phyloP scores from a whole-genome alignment of 306 rosid species.

The Sicyos baderoa region DNA sequence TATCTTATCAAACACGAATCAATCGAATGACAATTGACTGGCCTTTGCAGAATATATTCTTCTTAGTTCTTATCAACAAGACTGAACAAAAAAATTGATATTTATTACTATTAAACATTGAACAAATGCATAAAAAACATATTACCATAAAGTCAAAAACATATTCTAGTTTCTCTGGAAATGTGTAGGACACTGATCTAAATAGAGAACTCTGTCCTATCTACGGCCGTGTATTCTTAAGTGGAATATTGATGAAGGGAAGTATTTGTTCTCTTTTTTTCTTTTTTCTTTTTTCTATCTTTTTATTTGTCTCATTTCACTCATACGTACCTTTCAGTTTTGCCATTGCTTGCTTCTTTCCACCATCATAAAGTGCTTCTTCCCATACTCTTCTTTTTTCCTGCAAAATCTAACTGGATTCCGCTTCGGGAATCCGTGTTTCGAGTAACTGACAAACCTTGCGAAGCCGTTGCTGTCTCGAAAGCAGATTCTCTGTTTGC shows the following conservation, averaged over 20 bases:
- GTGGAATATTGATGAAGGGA: neutral
- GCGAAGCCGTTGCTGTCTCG: neutral
- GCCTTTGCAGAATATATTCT: too few relatives aligned
- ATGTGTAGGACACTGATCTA: slow-evolving; percentile 17
- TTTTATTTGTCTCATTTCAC: neutral
- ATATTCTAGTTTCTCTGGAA: slow-evolving; percentile 4
- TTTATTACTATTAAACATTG: slow-evolving; percentile 11
- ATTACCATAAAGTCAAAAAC: neutral
- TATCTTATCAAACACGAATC: too few relatives aligned
- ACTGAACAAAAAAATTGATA: neutral
- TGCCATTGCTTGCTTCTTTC: neutral
- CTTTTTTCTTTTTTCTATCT: neutral
- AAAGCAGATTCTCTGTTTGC: slow-evolving; percentile 11
- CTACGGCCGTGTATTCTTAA: slow-evolving; percentile 7
- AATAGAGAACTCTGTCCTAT: slow-evolving; percentile 11
- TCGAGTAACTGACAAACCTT: slow-evolving; percentile 4
- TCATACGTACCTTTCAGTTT: slow-evolving; percentile 12
- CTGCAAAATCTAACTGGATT: neutral
- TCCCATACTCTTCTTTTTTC: neutral
- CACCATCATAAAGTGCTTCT: neutral
- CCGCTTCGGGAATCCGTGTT: neutral
- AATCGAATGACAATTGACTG: too few relatives aligned
- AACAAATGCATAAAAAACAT: slow-evolving; percentile 5
- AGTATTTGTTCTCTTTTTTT: neutral
- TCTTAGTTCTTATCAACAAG: too few relatives aligned